Base-by-base conservation (phyloP, 1,284 basidiomycete genomes). In the Sporisorium iseilematis-ciliati region DNA sequence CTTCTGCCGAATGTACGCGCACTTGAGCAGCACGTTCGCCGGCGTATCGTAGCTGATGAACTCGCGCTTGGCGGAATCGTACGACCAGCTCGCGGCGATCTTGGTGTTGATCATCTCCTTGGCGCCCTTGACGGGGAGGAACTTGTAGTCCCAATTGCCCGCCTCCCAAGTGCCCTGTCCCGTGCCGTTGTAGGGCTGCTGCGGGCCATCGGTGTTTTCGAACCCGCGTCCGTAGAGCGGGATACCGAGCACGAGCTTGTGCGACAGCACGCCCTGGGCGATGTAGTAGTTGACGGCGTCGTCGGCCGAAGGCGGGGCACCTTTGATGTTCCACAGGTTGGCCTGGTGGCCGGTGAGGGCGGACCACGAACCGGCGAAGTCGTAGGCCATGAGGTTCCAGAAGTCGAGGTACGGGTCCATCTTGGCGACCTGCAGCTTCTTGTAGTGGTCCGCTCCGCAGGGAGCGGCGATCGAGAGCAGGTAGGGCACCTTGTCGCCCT, bases 331-430 rank as follows among this genome's bases (percentile, higher is more conserved):
- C 82, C 91, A 94, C 14, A 96, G 82, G 78, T 92, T 93, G 3
- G 93, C 92, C 91, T 74, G 90, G 86, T 82, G 94, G 91, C 93
- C 92, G 91, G 77, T 89, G 69, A 60, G 91, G 90, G 57, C 86
- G 88, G 35, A 92, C 93, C 63, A 93, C 81, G 79, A 76, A 21
- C 86, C 86, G 46, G 75, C 60, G 23, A 84, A 85, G 85, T 76
- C 80, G 71, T 84, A 87, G 14, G 93, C 91, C 94, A 97, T 97
- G 61, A 97, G 86, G 85, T 96, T 95, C 93, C 93, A 96, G 86
- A 92, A 94, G 45, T 89, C 90, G 49, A 96, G 86, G 25, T 86
- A 86, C 67, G 38, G 83, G 81, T 94, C 90, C 92, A 96, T 92
- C 79, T 91, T 90, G 10, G 88, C 82, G 18, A 95, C 87, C 12